Evolutionary conservation across 2,329 filamentous ascomycete genomes (phyloP).

Genomic region (Paraphoma chrysanthemicola): DNA sequence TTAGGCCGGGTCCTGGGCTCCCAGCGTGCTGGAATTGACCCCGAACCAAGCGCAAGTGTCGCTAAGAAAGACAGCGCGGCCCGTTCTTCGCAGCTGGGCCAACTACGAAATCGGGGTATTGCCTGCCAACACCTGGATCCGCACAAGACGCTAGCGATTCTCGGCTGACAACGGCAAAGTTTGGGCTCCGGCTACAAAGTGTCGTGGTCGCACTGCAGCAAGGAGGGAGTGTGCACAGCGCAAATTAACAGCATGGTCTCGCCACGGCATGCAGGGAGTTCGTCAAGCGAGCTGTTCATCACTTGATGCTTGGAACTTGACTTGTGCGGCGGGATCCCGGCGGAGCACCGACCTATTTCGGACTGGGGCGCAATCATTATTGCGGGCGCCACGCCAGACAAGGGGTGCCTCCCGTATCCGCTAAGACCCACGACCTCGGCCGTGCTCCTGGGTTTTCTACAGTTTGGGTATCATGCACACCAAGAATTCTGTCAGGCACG

Average conservation of each 20-base stretch:
- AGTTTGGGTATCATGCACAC: conserved; percentile 7
- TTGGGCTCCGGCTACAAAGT: background rate
- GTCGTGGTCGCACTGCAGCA: conserved; percentile 9
- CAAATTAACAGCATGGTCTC: conserved; percentile 12
- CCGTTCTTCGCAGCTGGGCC: conserved; percentile 27
- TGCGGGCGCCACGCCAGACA: conserved; percentile 17
- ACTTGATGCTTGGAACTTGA: conserved; percentile 16
- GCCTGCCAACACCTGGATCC: background rate
- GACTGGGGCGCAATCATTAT: conserved; percentile 11
- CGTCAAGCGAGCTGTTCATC: conserved; percentile 11
- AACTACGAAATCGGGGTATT: conserved; percentile 15
- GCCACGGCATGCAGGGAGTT: conserved; percentile 20
- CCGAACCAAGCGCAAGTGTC: conserved; percentile 37
- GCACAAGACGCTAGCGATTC: background rate
- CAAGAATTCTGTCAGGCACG: background rate
- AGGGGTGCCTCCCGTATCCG: conserved; percentile 11
- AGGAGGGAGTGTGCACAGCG: conserved; percentile 12
- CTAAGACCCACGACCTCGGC: conserved; percentile 3
- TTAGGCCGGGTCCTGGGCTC: conserved; percentile 26
- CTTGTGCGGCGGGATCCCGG: conserved; percentile 17
- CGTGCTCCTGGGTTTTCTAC: conserved; percentile 1
- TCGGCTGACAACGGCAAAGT: conserved; percentile 14
- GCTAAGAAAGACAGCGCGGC: conserved; percentile 26
- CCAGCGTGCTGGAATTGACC: conserved; percentile 36
- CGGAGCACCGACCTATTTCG: conserved; percentile 11